Evolutionary conservation across 768 basidiomycete genomes (phyloP), one percentile per base, ranked within the genome.

Genomic region (Lenzites betulinus): DNA sequence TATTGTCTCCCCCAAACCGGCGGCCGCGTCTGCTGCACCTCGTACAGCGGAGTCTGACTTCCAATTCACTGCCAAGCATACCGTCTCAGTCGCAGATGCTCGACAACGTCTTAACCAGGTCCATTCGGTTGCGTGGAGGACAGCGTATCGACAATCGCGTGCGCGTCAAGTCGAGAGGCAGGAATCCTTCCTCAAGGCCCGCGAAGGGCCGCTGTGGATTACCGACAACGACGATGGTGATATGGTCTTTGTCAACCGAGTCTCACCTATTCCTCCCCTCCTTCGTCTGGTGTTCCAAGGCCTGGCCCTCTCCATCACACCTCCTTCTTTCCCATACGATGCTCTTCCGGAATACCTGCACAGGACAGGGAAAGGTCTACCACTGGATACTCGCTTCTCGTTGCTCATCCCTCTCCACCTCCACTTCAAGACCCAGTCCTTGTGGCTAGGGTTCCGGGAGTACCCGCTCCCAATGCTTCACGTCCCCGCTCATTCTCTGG

Each of bases 391-490:
- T 0, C 67, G 83, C 65, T 97, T 88, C 70, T 87, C 90, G 12
- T 78, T 98, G 25, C 79, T 97, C 64, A 76, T 96, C 20, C 95
- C 95, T 3, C 73, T 98, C 66, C 89, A 94, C 68, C 71, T 98
- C 20, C 79, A 82, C 36, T 85, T 93, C 73, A 78, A 83, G 1
- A 76, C 93, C 52, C 76, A 81, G 3, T 80, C 84, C n/a, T 73
- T 87, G 18, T 80, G 79, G 48, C 76, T 86, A 44, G 81, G 82
- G 4, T 78, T 95, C 9, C 87, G 95, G 33, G 94, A 96, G 74
- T 95, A 96, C 74, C 93, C 95, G 2, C 74, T 97, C 33, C 93
- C 95, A 1, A 71, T 98, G 52, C 74, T 94, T n/a, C 79, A 87
- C 67, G 81, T 96, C 44, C 89, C 90, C 35, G 69, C 82, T 16